Conservation (phyloP, 441 rosid genomes). For the Pelargonium citronellum region DNA sequence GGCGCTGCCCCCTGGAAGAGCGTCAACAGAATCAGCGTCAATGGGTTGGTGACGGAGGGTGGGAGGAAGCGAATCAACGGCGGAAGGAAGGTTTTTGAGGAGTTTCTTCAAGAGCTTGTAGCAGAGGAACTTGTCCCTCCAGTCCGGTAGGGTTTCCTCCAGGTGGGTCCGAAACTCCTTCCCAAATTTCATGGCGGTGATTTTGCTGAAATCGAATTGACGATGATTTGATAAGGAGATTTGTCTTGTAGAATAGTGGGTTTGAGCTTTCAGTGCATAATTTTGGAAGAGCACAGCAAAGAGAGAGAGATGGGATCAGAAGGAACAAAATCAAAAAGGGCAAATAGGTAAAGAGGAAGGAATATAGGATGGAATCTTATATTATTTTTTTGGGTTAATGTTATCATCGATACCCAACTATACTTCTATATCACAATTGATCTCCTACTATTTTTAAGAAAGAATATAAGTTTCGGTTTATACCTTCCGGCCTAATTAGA, state of each 20-base stretch:
- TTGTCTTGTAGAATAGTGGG: background rate
- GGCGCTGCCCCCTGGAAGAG: background rate
- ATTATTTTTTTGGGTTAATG: no score
- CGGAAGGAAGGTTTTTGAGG: conserved; percentile 56
- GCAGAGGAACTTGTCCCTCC: conserved; percentile 94
- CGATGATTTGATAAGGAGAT: background rate
- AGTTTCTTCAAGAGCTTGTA: conserved; percentile 86
- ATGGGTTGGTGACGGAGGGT: conserved; percentile 21
- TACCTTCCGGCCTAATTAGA: no score
- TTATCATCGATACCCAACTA: no score
- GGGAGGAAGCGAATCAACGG: conserved; percentile 13
- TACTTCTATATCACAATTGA: no score
- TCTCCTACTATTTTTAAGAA: no score
- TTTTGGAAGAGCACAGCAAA: background rate
- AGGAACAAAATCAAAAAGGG: background rate
- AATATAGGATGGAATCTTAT: background rate
- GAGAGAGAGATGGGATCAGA: background rate
- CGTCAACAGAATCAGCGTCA: conserved; percentile 24
- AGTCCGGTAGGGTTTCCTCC: conserved; percentile 84
- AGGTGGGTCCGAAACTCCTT: conserved; percentile 83
- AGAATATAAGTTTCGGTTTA: no score
- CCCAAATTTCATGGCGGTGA: conserved; percentile 69
- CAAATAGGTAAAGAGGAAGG: background rate
- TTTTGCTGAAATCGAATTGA: background rate
- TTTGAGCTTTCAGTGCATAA: background rate